These are phyloP conservation scores for Zostera marina DNA, from an alignment of 116 monocot species.

Conservation along the genomic window DNA sequence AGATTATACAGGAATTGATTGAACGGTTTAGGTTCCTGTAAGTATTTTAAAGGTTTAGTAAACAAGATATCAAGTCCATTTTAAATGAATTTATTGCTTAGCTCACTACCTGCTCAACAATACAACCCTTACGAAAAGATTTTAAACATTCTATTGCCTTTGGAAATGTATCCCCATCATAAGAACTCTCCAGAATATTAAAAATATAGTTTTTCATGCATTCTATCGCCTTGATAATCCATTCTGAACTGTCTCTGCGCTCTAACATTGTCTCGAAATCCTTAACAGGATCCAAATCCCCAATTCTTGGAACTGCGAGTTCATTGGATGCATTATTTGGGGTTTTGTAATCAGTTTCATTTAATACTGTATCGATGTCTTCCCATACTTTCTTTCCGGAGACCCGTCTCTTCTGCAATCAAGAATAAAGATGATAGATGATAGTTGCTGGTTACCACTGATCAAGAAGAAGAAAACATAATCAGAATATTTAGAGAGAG, in stretches of 20 bases:
- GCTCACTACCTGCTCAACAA: constrained; percentile 67
- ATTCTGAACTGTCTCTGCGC: constrained; percentile 52
- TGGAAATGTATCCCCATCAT: constrained; percentile 26
- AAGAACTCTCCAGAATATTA: constrained; percentile 61
- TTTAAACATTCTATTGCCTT: constrained; percentile 67
- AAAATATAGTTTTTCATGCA: constrained; percentile 56
- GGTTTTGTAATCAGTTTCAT: constrained; percentile 8
- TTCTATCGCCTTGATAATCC: constrained; percentile 57
- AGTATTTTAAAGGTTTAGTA: not conserved
- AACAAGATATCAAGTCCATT: not conserved
- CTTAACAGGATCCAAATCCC: constrained; percentile 45
- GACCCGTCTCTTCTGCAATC: constrained; percentile 39
- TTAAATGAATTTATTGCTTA: not conserved
- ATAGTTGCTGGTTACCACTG: not conserved
- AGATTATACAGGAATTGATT: constrained; percentile 38
- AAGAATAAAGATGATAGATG: too few species aligned
- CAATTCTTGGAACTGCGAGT: constrained; percentile 36
- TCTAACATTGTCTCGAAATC: constrained; percentile 86
- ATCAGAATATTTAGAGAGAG: constrained; percentile 5
- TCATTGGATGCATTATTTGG: constrained; percentile 9
- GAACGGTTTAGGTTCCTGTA: constrained; percentile 67
- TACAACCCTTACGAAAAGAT: constrained; percentile 67
- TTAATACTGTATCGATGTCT: constrained; percentile 16
- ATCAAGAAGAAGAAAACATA: not conserved
- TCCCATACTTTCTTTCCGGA: constrained; percentile 16